Evolutionary conservation across 495 filamentous ascomycete species (phyloP), one percentile per base, ranked within the genome.

Genomic region (Gamarada debralockiae): DNA sequence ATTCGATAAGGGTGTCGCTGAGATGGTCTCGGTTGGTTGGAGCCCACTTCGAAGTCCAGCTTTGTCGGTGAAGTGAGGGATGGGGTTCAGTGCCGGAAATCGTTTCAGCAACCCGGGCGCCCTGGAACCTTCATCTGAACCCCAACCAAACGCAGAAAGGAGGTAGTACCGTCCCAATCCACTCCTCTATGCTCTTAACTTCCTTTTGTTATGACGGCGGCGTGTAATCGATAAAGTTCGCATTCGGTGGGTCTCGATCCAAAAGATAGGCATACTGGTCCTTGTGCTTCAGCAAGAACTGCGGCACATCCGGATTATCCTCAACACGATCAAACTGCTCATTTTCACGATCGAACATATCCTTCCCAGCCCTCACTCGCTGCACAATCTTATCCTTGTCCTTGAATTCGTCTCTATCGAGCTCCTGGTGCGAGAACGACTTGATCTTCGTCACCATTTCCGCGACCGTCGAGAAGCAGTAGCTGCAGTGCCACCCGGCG

Each of bases 401-500:
- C 20, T 50, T 50, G 38, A 67, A 67, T 45, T 67, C 55, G 15
- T 59, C 54, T 8, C 48, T 52, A 53, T 71, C 64, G 45, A 56
- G 59, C 38, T 60, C 60, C 3, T 50, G 55, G 34, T 73, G 68
- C 23, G 61, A 65, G 57, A 72, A 73, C 34, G 59, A 62, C 40
- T 60, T 56, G 47, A 73, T 67, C 65, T 71, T 72, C 6, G 57
- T 59, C 25, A 62, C 60, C 64, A 73, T 53, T 45, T 73, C 65
- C 22, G 60, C 46, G 17, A 73, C 44, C 9, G 55, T 67, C 1
- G 50, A 52, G 47, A 72, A 67, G 52, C 70, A 72, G 10, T 55
- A 69, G 43, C 63, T 67, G 59, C 70, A 73, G 54, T 70, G 67
- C 70, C 68, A 73, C 2, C 57, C 64, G 2, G 68, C 68, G 51